These are phyloP conservation scores for Monilinia aucupariae DNA, from an alignment of 2,329 filamentous ascomycete genomes.

Conservation along the genomic window DNA sequence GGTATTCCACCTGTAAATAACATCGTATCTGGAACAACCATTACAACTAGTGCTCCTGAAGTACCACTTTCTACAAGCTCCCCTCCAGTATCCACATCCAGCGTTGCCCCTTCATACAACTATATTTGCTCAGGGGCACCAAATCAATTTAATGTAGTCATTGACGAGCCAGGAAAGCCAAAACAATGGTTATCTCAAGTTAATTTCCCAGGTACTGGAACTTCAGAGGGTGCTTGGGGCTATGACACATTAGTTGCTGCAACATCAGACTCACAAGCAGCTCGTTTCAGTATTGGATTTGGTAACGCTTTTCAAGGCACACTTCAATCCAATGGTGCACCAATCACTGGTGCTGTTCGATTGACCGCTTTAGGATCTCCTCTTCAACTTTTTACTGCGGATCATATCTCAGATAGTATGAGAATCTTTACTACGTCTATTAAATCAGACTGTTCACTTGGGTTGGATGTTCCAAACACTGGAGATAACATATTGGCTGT, in stretches of 20 bases:
- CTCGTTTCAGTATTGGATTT: constrained; percentile 11
- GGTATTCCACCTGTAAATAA: background rate
- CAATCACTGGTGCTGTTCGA: constrained; percentile 17
- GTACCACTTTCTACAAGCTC: constrained; percentile 7
- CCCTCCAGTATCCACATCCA: background rate
- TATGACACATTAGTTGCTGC: constrained; percentile 19
- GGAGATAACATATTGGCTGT: constrained; percentile 15
- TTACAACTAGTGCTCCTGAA: background rate
- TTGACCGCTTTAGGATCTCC: constrained; percentile 17
- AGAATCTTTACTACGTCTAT: constrained; percentile 14
- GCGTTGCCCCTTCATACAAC: constrained; percentile 1
- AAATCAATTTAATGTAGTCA: constrained; percentile 15
- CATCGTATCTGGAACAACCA: background rate
- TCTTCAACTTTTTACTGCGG: constrained; percentile 19
- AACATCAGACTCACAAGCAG: constrained; percentile 8
- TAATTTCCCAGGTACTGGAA: constrained; percentile 15
- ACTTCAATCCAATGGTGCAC: constrained; percentile 5
- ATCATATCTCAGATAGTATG: constrained; percentile 18
- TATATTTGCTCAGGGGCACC: constrained; percentile 15
- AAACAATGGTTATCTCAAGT: constrained; percentile 18
- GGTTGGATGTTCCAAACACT: constrained; percentile 8
- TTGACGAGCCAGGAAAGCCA: constrained; percentile 17
- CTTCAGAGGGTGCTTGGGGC: constrained; percentile 11
- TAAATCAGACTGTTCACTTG: constrained; percentile 13
- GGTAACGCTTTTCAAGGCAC: constrained; percentile 1